Base-by-base conservation (phyloP, 2,329 filamentous ascomycete species). In the Fusarium nisikadoi region DNA sequence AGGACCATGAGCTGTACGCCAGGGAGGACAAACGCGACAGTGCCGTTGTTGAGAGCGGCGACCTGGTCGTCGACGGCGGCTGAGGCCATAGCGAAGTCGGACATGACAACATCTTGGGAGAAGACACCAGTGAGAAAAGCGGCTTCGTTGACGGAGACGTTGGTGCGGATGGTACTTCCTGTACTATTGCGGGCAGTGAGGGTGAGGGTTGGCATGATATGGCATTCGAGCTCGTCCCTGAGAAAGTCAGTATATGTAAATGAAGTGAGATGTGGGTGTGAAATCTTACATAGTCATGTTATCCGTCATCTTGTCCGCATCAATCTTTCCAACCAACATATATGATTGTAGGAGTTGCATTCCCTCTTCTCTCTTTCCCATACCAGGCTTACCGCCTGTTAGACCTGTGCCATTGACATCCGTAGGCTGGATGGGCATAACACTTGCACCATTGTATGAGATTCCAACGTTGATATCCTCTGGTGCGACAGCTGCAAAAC, bases 111-210 rank as follows among this genome's bases (percentile, higher is more conserved):
- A 61, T 87, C 83, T 54, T 86, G 81, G 59, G 91, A 88, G 81
- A 94, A 94, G 75, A 92, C 87, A 56, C 92, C 92, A 19, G 87
- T 88, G 42, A 94, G 87, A 74, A 94, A 94, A 11, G 88, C 87
- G 20, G 92, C 91, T 79, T 93, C 90, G 80, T 91, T 90, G 66
- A 89, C 87, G 14, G 91, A 91, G 55, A 94, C 88, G 38, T 88
- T 90, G 54, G 91, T 91, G 75, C 83, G 86, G 64, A 93, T 84
- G 2, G 81, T 80, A 75, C 84, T 78, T 68, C 89, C 89, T 19
- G 81, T 79, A 33, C 83, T 60, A 73, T 86, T 88, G 43, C 81
- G 83, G n/a, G 86, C 92, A 17, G 87, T 86, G 50, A 94, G 86
- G 20, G 89, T 90, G 65, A 94, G 88, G n/a, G 84, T 85, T 12